phyloP scores from a whole-genome alignment of 495 filamentous ascomycete genomes.

The Polyplosphaeria fusca region DNA sequence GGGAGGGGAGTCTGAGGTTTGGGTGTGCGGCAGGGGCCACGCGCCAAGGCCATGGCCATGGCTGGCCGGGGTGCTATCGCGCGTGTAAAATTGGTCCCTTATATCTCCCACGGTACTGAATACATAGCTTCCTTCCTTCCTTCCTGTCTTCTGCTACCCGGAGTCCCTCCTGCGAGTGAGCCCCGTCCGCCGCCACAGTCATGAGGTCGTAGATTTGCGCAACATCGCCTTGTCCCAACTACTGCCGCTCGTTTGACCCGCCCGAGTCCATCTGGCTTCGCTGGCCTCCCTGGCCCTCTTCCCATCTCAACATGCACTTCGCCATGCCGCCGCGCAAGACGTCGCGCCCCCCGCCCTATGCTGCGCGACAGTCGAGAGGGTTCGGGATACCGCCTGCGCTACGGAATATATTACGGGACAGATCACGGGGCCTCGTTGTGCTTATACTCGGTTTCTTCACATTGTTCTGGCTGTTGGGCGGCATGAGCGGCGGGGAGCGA shows the following conservation, averaged over 20 bases:
- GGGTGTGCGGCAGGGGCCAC: too few species aligned
- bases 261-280: slow-evolving; percentile 19
- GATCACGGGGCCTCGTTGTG: slow-evolving; percentile 61
- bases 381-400: slow-evolving; percentile 15
- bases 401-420: slow-evolving; percentile 54
- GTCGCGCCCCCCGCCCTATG: slow-evolving; percentile 62
- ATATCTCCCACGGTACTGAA: too few species aligned
- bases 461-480: slow-evolving; percentile 58
- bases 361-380: slow-evolving; percentile 49
- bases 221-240: slow-evolving; percentile 16
- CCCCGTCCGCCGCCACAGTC: too few species aligned
- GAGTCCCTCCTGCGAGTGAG: too few species aligned
- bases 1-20: too few species aligned
- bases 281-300: slow-evolving; percentile 3
- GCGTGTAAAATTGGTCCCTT: too few species aligned
- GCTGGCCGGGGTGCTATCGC: too few species aligned
- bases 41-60: too few species aligned
- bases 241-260: slow-evolving; percentile 16
- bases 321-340: slow-evolving; percentile 82
- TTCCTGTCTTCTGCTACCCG: too few species aligned
- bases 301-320: slow-evolving; percentile 70
- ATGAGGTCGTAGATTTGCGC: too few species aligned
- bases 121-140: too few species aligned
- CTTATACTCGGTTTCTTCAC: slow-evolving; percentile 54
- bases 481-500: background rate